Evolutionary conservation across 345 rosid species (phyloP).

Genomic region (Hibiscus mutabilis): DNA sequence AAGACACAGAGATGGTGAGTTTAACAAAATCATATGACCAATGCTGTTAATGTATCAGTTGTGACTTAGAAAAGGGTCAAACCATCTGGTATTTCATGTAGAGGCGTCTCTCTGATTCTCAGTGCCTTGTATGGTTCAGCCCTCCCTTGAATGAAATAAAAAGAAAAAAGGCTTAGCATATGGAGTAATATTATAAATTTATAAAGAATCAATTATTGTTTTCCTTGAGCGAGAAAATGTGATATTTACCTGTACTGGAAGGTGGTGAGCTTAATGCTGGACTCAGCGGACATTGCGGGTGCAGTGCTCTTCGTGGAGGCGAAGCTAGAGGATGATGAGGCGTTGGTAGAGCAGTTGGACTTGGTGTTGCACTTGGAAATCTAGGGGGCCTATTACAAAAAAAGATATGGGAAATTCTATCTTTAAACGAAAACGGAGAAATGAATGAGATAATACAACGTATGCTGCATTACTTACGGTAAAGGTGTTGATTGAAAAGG

Average conservation of each 20-base stretch:
- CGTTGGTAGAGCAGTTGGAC: neutral
- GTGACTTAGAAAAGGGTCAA: neutral
- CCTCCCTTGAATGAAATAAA: neutral
- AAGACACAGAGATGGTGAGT: neutral
- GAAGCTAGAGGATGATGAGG: neutral
- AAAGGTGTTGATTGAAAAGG: neutral
- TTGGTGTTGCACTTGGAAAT: neutral
- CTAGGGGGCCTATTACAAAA: neutral
- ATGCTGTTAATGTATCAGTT: too few species aligned
- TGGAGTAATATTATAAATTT: too few species aligned
- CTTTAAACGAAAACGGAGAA: neutral
- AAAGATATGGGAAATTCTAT: neutral
- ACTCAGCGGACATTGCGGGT: neutral
- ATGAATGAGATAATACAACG: neutral
- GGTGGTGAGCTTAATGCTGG: neutral
- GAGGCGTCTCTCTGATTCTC: neutral
- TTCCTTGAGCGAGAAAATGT: neutral
- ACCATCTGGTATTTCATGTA: neutral
- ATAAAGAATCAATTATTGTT: neutral
- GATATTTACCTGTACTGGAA: neutral
- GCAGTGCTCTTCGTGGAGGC: neutral
- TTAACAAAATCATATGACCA: too few species aligned
- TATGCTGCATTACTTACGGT: neutral
- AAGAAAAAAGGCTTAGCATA: too few species aligned
- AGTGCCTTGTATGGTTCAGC: neutral